Evolutionary conservation across 805 yeast genomes (phyloP).

Genomic region (Saccharomycopsis oosterbeekiorum): DNA sequence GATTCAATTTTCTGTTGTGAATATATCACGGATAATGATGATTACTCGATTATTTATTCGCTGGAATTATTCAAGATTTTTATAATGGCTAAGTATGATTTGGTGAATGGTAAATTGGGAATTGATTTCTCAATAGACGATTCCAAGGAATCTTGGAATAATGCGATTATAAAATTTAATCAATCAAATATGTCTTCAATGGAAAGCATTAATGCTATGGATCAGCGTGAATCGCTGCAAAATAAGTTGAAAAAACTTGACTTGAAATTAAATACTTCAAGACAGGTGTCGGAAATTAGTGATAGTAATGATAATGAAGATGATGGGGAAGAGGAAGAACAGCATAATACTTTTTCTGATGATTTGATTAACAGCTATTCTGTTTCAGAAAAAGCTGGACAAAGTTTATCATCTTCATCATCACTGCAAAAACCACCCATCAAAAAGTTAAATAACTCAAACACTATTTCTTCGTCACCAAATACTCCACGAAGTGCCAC

Average conservation of each 20-base stretch:
- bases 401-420: background rate
- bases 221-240: background rate
- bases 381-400: background rate
- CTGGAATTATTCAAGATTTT: background rate
- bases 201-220: background rate
- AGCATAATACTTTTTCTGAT: background rate
- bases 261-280: background rate
- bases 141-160: background rate
- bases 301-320: background rate
- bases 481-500: conserved; percentile 1
- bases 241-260: background rate
- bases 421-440: background rate
- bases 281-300: background rate
- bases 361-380: background rate
- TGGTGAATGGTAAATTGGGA: background rate
- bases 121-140: background rate
- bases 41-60: background rate
- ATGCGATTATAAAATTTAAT: background rate
- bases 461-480: background rate
- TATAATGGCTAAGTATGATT: background rate
- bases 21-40: background rate
- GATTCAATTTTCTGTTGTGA: background rate
- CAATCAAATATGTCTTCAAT: background rate
- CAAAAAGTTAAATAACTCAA: background rate
- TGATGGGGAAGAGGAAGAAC: background rate